These are phyloP conservation scores for Pueraria montana DNA, from an alignment of 306 rosid genomes.

Conservation along the genomic window DNA sequence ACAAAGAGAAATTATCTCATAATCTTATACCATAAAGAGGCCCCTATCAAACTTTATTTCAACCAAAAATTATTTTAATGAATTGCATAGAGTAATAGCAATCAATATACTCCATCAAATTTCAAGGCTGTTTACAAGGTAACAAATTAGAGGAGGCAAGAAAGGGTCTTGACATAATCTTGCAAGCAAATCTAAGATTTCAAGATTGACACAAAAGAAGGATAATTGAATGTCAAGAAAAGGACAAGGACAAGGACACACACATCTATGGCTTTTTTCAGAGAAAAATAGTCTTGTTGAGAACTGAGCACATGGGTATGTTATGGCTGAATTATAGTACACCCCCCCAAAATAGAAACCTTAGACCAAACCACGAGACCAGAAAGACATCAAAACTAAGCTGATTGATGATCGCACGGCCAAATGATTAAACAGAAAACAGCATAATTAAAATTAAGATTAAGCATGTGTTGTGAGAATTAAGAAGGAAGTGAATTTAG, in stretches of 20 bases:
- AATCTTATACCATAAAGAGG: neutral
- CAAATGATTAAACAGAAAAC: slow-evolving; percentile 44
- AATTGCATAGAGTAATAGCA: slow-evolving; percentile 24
- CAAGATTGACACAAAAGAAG: slow-evolving; percentile 21
- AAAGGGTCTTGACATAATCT: slow-evolving; percentile 31
- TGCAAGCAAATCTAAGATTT: slow-evolving; percentile 25
- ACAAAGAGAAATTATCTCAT: neutral
- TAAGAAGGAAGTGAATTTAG: neutral
- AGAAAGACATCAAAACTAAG: slow-evolving; percentile 27
- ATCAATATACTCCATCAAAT: neutral
- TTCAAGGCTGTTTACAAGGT: neutral
- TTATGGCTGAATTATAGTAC: slow-evolving; percentile 33
- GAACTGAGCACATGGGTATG: neutral
- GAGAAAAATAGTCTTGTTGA: neutral
- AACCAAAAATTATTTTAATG: neutral
- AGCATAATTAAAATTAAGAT: slow-evolving; percentile 29
- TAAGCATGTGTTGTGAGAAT: slow-evolving; percentile 42
- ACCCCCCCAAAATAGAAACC: slow-evolving; percentile 38
- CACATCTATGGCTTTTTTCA: slow-evolving; percentile 2
- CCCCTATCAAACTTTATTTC: slow-evolving; percentile 5
- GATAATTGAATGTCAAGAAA: slow-evolving; percentile 39
- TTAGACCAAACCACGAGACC: slow-evolving; percentile 39
- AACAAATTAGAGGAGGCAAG: slow-evolving; percentile 28
- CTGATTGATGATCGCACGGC: slow-evolving; percentile 46
- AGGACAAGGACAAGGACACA: slow-evolving; percentile 30